Evolutionary conservation across 805 yeast species (phyloP).

Genomic region (Hagleromyces aurorensis): DNA sequence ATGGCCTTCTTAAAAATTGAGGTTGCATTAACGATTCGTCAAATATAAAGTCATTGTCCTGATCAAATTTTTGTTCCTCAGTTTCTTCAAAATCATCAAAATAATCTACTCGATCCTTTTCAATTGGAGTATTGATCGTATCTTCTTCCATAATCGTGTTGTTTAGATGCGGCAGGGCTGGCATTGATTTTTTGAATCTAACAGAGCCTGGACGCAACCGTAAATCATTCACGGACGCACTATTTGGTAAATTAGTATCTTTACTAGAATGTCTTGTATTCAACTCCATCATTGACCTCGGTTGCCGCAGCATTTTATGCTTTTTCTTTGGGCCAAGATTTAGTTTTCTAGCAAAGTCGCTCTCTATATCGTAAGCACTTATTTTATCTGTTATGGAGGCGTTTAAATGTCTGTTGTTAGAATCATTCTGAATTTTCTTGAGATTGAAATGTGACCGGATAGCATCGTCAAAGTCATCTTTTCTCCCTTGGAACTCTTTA

Average conservation of each 20-base stretch:
- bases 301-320: constrained; percentile 18
- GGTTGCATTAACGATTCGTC: constrained; percentile 24
- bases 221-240: constrained; percentile 24
- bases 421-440: constrained; percentile 1
- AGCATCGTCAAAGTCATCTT: constrained; percentile 23
- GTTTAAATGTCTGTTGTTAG: not conserved
- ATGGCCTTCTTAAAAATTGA: constrained; percentile 17
- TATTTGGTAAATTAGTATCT: constrained; percentile 15
- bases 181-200: constrained; percentile 26
- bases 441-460: constrained; percentile 16
- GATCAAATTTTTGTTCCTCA: constrained; percentile 12
- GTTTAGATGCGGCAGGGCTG: constrained; percentile 13
- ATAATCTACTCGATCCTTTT: constrained; percentile 3
- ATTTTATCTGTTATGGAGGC: not conserved
- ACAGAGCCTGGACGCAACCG: constrained; percentile 15
- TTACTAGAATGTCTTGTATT: constrained; percentile 3
- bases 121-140: constrained; percentile 1
- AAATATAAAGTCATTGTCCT: constrained; percentile 18
- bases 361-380: constrained; percentile 12
- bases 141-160: constrained; percentile 14
- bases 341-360: constrained; percentile 11
- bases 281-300: constrained; percentile 28
- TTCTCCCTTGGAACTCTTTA: constrained; percentile 23
- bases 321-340: constrained; percentile 6
- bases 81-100: constrained; percentile 12